Evolutionary conservation across 805 yeast species (phyloP).

Genomic region (Wickerhamiella qilinensis): DNA sequence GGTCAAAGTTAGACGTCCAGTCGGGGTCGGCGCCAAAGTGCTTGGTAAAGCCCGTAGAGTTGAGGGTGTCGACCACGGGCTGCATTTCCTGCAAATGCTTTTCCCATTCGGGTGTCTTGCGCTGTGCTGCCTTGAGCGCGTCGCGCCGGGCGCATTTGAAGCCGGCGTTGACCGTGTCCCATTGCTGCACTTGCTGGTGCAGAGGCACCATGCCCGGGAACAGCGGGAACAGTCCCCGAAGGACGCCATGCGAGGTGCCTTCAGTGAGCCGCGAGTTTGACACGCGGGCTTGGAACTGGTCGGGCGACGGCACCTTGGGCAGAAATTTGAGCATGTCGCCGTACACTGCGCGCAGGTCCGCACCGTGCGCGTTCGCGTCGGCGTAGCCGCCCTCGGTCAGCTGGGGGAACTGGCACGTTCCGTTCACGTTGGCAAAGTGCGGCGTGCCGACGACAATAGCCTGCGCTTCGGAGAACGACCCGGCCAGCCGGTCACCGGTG

Average conservation of each 20-base stretch:
- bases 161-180: conserved; percentile 26
- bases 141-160: conserved; percentile 22
- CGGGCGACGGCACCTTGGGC: conserved; percentile 22
- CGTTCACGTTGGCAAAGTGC: conserved; percentile 14
- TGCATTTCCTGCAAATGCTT: conserved; percentile 22
- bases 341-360: conserved; percentile 25
- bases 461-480: conserved; percentile 10
- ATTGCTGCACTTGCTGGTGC: conserved; percentile 18
- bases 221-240: conserved; percentile 26
- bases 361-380: conserved; percentile 28
- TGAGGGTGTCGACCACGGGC: conserved; percentile 18
- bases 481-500: conserved; percentile 14
- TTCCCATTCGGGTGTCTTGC: conserved; percentile 22
- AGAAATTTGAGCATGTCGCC: conserved; percentile 22
- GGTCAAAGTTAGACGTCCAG: conserved; percentile 20
- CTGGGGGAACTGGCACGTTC: conserved; percentile 27
- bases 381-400: conserved; percentile 26
- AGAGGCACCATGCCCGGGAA: conserved; percentile 18
- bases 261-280: conserved; percentile 27
- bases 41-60: conserved; percentile 14
- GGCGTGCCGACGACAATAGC: conserved; percentile 12
- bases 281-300: conserved; percentile 22
- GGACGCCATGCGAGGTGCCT: conserved; percentile 25
- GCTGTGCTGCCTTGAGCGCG: conserved; percentile 16
- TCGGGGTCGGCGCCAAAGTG: conserved; percentile 13